Evolutionary conservation across 75 land plant genomes (phyloP).

Genomic region (Selaginella tamariscina): DNA sequence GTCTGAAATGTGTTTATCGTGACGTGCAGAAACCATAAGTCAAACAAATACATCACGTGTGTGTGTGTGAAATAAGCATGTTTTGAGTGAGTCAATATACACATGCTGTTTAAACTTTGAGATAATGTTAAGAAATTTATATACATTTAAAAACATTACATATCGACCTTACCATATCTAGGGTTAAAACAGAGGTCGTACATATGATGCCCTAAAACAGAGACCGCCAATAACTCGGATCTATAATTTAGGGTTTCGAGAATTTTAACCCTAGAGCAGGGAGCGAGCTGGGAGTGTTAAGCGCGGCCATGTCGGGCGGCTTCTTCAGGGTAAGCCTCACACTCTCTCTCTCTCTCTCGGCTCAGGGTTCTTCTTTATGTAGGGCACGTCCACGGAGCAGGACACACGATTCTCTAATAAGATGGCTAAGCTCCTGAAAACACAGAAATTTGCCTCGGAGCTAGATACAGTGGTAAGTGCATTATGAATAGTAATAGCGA

Average conservation of each 20-base stretch:
- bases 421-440: constrained; percentile 85
- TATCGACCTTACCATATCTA: too few species aligned
- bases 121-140: too few species aligned
- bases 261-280: background rate
- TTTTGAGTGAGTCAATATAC: too few species aligned
- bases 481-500: background rate
- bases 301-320: constrained; percentile 61
- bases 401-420: constrained; percentile 97
- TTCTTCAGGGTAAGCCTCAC: constrained; percentile 51
- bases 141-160: too few species aligned
- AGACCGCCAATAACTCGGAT: too few species aligned
- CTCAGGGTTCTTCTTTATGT: background rate
- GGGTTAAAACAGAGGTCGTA: too few species aligned
- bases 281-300: background rate
- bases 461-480: constrained; percentile 65
- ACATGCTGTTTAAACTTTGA: too few species aligned
- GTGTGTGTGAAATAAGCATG: too few species aligned
- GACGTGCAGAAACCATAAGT: too few species aligned
- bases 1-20: too few species aligned
- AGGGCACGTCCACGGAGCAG: constrained; percentile 98
- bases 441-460: constrained; percentile 91
- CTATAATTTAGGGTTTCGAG: background rate
- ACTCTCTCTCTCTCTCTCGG: background rate
- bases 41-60: too few species aligned
- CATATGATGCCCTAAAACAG: too few species aligned